phyloP scores from a whole-genome alignment of 371 early-diverging fungal genomes.

The Haplosporangium sp. region DNA sequence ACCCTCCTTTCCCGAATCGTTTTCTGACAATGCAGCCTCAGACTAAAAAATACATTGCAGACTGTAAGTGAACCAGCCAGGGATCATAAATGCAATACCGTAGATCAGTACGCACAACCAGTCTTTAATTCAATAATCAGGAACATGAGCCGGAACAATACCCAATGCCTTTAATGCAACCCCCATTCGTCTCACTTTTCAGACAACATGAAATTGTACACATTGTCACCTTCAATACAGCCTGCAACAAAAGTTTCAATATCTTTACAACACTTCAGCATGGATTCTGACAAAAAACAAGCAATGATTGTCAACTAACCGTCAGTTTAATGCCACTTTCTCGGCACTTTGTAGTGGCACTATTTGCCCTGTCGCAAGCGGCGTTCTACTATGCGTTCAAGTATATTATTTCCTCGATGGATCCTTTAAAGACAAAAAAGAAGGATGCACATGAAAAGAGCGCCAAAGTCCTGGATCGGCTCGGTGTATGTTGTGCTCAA shows the following conservation, averaged over 20 bases:
- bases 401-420: slow-evolving; percentile 77
- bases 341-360: slow-evolving; percentile 60
- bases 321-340: background rate
- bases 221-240: too few relatives aligned
- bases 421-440: slow-evolving; percentile 79
- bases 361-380: slow-evolving; percentile 86
- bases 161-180: too few relatives aligned
- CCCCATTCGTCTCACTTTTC: too few relatives aligned
- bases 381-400: slow-evolving; percentile 89
- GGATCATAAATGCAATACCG: too few relatives aligned
- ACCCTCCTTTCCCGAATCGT: background rate
- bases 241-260: too few relatives aligned
- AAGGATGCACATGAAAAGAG: slow-evolving; percentile 80
- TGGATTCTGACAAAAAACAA: too few relatives aligned
- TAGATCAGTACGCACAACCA: too few relatives aligned
- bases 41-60: slow-evolving; percentile 74
- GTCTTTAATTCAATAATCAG: too few relatives aligned
- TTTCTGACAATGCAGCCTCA: slow-evolving; percentile 60
- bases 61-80: slow-evolving; percentile 57
- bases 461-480: slow-evolving; percentile 73
- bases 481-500: slow-evolving; percentile 69
- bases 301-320: background rate
- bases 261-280: too few relatives aligned
- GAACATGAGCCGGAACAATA: too few relatives aligned
- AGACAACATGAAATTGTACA: too few relatives aligned